A percentile compares a stretch with the other conserved stretches of the same genome.
Conservation (phyloP, 768 basidiomycete genomes). For the Mycena venus region DNA sequence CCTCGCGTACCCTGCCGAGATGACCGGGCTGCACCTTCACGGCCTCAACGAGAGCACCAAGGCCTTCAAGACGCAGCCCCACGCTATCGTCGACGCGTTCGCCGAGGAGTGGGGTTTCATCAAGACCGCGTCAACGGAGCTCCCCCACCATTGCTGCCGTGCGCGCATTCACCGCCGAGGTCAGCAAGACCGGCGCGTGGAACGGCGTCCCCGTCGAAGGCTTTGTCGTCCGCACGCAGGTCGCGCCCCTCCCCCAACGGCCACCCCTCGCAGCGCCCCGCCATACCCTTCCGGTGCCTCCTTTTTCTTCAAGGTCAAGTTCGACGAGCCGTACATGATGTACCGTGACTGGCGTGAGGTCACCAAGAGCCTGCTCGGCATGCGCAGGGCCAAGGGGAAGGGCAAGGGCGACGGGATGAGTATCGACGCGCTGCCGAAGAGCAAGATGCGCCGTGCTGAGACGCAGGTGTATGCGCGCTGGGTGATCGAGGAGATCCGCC, state of each 20-base stretch:
- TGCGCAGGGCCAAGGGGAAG: conserved; percentile 42
- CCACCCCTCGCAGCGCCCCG: conserved; percentile 50
- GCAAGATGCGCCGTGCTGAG: conserved; percentile 82
- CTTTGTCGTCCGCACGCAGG: conserved; percentile 33
- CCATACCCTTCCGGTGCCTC: conserved; percentile 86
- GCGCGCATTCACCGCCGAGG: conserved; percentile 75
- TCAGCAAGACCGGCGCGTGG: conserved; percentile 68
- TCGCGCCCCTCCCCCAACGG: too few species aligned
- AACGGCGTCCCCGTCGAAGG: conserved; percentile 30
- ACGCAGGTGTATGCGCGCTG: conserved; percentile 87
- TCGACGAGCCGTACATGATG: conserved; percentile 99
- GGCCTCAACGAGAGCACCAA: conserved; percentile 83
- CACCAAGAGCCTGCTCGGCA: conserved; percentile 77
- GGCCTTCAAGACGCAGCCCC: conserved; percentile 79
- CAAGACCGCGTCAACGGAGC: conserved; percentile 72
- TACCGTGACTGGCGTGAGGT: conserved; percentile 98
- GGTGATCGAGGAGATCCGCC: conserved; percentile 83
- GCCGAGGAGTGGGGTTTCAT: conserved; percentile 95
- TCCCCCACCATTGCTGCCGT: conserved; percentile 78
- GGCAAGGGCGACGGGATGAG: conserved; percentile 39
- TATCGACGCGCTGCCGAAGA: conserved; percentile 63
- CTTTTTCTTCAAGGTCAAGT: conserved; percentile 99
- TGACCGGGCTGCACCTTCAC: conserved; percentile 93
- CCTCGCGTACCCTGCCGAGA: conserved; percentile 82
- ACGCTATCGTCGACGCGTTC: conserved; percentile 78